These are phyloP conservation scores for Coccinonectria pachysandricola DNA, from an alignment of 2,329 filamentous ascomycete genomes.

Conservation along the genomic window DNA sequence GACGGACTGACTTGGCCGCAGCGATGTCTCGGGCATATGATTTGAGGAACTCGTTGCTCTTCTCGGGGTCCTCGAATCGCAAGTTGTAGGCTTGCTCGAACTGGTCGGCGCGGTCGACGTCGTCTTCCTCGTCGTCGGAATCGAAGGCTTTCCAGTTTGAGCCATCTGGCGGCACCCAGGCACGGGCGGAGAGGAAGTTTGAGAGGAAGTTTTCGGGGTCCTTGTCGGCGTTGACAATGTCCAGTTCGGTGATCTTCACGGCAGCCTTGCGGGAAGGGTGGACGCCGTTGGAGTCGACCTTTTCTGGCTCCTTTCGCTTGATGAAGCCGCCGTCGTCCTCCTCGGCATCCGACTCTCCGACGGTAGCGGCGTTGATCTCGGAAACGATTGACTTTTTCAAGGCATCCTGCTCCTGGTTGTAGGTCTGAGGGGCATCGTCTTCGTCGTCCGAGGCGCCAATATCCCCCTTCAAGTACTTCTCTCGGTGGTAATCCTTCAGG, in stretches of 20 bases:
- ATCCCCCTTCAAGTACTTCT: conserved; percentile 71
- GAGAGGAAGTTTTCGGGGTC: conserved; percentile 89
- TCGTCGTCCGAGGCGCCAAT: conserved; percentile 49
- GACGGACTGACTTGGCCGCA: conserved; percentile 70
- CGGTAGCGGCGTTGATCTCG: conserved; percentile 61
- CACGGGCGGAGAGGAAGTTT: conserved; percentile 86
- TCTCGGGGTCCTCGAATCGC: conserved; percentile 85
- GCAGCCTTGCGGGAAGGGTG: conserved; percentile 44
- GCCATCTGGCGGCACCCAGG: conserved; percentile 66
- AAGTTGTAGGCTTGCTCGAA: conserved; percentile 93
- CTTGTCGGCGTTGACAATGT: conserved; percentile 69
- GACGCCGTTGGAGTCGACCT: conserved; percentile 32
- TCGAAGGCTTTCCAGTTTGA: conserved; percentile 72
- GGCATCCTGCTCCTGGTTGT: conserved; percentile 78
- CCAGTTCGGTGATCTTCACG: conserved; percentile 44
- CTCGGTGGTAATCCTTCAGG: conserved; percentile 81
- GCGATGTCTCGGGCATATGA: conserved; percentile 84
- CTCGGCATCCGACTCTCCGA: conserved; percentile 39
- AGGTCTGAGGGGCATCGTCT: conserved; percentile 54
- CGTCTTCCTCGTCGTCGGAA: conserved; percentile 81
- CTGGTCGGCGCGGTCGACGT: conserved; percentile 65
- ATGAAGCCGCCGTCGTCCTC: conserved; percentile 61
- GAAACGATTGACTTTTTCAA: conserved; percentile 68
- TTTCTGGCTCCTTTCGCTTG: conserved; percentile 53
- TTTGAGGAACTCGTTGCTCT: conserved; percentile 76